Evolutionary conservation across 2,329 filamentous ascomycete species (phyloP), one percentile per base, ranked within the genome.

Genomic region (Gaeumannomyces tritici): DNA sequence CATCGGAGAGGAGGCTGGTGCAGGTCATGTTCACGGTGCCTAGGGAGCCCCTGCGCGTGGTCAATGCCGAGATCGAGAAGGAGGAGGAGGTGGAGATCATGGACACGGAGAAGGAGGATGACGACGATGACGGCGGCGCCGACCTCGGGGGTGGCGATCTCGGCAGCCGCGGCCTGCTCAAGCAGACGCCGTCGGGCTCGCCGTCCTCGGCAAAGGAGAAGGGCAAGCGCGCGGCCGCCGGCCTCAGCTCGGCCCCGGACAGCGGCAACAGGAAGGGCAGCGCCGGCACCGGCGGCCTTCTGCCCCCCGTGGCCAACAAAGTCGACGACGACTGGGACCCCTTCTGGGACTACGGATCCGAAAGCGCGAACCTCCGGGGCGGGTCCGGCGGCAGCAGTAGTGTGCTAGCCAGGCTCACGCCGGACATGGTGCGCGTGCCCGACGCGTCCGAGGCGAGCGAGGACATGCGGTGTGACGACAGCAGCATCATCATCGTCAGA

Each of bases 21-120:
- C 89, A 93, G 73, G 84, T 91, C 70, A 95, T 96, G 84, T 98
- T 96, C 74, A 97, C 93, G 0, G 91, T 97, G 64, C 93, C 95
- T 2, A 91, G 89, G 73, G 89, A 93, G 73, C 85, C 86, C 68
- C 75, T 98, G 65, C 79, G 93, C 29, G 92, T 98, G n/a, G 93
- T 97, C 26, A 98, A 98, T 72, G 88, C 84, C 60, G 89, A 89
- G 65, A 71, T 79, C 42, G 77, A 79, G 65, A 72, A 59, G 24
- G 67, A 67, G 21, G 65, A 66, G 29, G 67, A 68, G 27, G 61
- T 47, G 9, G 64, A 68, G 54, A 63, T 62, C 21, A 56, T 63
- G n/a, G 33, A 64, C 15, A 61, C 61, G 21, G 61, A 57, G 56
- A 59, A 56, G 55, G 55, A 65, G 21, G 35, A 47, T 2, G 54